Evolutionary conservation across 495 filamentous ascomycete species (phyloP), one percentile per base, ranked within the genome.

Genomic region (Lepraria neglecta): DNA sequence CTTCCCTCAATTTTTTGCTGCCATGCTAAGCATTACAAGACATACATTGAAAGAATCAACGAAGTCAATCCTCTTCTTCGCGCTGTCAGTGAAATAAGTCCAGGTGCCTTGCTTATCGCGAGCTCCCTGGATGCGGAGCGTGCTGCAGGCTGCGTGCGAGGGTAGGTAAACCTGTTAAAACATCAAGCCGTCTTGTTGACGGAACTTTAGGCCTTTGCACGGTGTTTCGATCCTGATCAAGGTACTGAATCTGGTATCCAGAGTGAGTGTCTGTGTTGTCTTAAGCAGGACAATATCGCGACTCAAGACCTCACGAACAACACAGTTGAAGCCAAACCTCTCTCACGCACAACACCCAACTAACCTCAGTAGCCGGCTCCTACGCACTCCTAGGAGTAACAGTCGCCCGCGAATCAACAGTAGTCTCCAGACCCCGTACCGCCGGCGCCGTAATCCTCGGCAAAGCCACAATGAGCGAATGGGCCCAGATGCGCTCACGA

Each of bases 391-490:
- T 75, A 9, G 76, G 77, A 28, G 68, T 73, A 35, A 71, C 62
- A 31, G 70, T 75, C 10, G 65, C 74, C 4, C 44, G 63, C 10
- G 76, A 79, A 58, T 65, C 73, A 40, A 67, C 65, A 21, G 60
- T 79, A 11, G 72, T 67, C 9, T 47, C 63, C 1, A 74, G 73
- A 57, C 67, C 78, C 33, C 67, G 76, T 17, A 64, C 66, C 14
- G 74, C 73, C 17, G 77, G 77, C 4, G 74, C 71, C 27, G 67
- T 80, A 42, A 71, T 80, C 19, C 66, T 80, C 6, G 77, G 77
- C 40, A 75, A 80, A 58, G 62, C 72, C 9, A 77, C 73, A 54
- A 55, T 78, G 45, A 72, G 69, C 28, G 67, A 81, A 56, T 79
- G 74, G 74, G 74, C 78, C 15, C 62, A 64, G 19, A 59, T 35